phyloP scores from a whole-genome alignment of 352 stramenopile genomes.

The Phytophthora megakarya region DNA sequence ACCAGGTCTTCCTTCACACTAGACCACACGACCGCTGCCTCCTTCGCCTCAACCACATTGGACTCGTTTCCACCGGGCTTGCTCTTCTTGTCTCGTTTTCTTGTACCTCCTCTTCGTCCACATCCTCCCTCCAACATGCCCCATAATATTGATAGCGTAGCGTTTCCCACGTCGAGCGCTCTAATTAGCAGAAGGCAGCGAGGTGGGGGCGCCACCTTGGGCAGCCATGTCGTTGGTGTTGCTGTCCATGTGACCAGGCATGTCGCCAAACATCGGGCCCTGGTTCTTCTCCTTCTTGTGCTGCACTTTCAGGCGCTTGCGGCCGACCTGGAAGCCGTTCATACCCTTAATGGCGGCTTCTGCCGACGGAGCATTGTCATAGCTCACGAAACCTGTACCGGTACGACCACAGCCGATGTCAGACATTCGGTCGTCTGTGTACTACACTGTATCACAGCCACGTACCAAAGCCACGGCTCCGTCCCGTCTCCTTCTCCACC shows the following conservation, averaged over 20 bases:
- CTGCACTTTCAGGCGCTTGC: slow-evolving; percentile 97
- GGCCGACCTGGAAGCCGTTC: slow-evolving; percentile 96
- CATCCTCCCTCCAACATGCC: slow-evolving; percentile 36
- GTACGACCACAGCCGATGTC: background rate
- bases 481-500: slow-evolving; percentile 95
- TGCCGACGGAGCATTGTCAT: slow-evolving; percentile 92
- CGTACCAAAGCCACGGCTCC: slow-evolving; percentile 94
- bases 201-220: slow-evolving; percentile 37
- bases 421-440: background rate
- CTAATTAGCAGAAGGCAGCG: slow-evolving; percentile 48
- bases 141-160: slow-evolving; percentile 47
- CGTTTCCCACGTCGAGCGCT: slow-evolving; percentile 23
- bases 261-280: slow-evolving; percentile 70
- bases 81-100: slow-evolving; percentile 25
- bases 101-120: slow-evolving; percentile 25
- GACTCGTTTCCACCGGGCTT: slow-evolving; percentile 27
- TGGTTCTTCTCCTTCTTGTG: slow-evolving; percentile 92
- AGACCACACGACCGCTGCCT: slow-evolving; percentile 7
- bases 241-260: slow-evolving; percentile 58
- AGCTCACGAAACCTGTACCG: slow-evolving; percentile 94
- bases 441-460: background rate
- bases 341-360: slow-evolving; percentile 94
- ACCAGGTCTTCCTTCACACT: slow-evolving; percentile 2
- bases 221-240: slow-evolving; percentile 50
- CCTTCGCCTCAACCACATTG: slow-evolving; percentile 20